Percentiles rank a stretch among this genome's conserved stretches.
Conservation (phyloP, 139 green algal genomes). For the Chlorella sp. region DNA sequence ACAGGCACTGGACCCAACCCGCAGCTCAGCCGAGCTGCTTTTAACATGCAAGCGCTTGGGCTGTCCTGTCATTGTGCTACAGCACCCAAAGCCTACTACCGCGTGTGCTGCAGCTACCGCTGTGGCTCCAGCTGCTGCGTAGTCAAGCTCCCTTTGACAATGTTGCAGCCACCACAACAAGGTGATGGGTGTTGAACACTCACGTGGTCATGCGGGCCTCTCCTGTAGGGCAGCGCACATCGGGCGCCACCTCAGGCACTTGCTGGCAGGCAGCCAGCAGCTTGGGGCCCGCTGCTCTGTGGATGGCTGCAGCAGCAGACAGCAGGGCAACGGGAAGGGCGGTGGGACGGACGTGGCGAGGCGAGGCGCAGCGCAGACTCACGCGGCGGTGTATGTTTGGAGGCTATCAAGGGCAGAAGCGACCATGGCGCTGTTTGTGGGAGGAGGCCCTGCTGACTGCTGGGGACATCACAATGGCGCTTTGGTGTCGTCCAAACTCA, state of each 20-base stretch:
- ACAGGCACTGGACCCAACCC: no score
- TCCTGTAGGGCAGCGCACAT: slow-evolving; percentile 74
- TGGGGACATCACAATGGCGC: background rate
- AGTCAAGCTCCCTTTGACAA: background rate
- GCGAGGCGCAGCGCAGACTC: background rate
- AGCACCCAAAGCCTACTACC: no score
- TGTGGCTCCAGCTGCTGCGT: background rate
- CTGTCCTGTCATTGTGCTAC: no score
- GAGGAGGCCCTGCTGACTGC: background rate
- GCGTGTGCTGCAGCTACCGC: background rate
- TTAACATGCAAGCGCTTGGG: no score
- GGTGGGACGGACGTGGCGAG: background rate
- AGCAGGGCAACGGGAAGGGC: background rate
- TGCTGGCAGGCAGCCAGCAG: slow-evolving; percentile 64
- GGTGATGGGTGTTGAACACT: no score
- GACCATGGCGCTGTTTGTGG: background rate
- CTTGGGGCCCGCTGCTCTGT: slow-evolving; percentile 66
- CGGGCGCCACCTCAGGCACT: slow-evolving; percentile 42
- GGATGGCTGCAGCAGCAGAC: slow-evolving; percentile 68
- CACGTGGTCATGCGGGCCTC: slow-evolving; percentile 60
- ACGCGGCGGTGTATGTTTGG: no score
- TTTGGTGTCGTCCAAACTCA: background rate
- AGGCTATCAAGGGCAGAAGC: background rate
- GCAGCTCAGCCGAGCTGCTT: no score
- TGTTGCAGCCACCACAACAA: background rate